Evolutionary conservation across 225 moss, liverwort and hornwort species (phyloP), one percentile per base, ranked within the genome.

Genomic region (Sphagnum tenellum): DNA sequence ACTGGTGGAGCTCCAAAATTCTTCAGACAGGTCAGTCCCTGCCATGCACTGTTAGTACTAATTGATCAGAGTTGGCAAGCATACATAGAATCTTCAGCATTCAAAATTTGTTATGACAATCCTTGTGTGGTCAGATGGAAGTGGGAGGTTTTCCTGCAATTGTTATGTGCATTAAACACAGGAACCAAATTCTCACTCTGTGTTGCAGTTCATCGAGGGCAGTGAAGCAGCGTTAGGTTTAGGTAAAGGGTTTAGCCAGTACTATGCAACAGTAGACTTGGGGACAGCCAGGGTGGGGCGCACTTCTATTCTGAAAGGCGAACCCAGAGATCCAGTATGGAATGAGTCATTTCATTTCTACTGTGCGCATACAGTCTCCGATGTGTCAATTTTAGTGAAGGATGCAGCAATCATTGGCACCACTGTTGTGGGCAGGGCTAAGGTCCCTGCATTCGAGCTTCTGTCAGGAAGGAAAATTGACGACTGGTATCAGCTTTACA

Each of bases 211-310:
- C 14, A 60, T 71, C n/a, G 65, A 71, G 60, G 51, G 51, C 46
- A 46, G 52, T 3, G 71, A 71, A 60, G 63, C 58, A n/a, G 48
- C 45, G 3, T 51, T 71, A 4, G 51, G 56, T 9, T 4, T 71
- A 58, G 71, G 71, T 7, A 71, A 71, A 60, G 71, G 71, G n/a
- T 71, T 29, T 29, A 85, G 85, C 56, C 75, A 81, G 10, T 85
- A 85, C 72, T 85, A 85, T 45, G 85, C 85, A 11, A 85, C 85
- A 3, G 73, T 85, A 71, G 85, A 85, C 72, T 73, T 85, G 62
- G 85, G 78, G n/a, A 64, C 53, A 3, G 76, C 85, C 2, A 81
- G 85, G 66, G 85, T 85, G 69, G 85, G 85, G 46, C 85, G 85
- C 52, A 81, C 85, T 14, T 78, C 81, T 48, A 49, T 85, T 61